Base-by-base conservation (phyloP, 495 filamentous ascomycete species). In the Pseudomonodictys pantanalensis region DNA sequence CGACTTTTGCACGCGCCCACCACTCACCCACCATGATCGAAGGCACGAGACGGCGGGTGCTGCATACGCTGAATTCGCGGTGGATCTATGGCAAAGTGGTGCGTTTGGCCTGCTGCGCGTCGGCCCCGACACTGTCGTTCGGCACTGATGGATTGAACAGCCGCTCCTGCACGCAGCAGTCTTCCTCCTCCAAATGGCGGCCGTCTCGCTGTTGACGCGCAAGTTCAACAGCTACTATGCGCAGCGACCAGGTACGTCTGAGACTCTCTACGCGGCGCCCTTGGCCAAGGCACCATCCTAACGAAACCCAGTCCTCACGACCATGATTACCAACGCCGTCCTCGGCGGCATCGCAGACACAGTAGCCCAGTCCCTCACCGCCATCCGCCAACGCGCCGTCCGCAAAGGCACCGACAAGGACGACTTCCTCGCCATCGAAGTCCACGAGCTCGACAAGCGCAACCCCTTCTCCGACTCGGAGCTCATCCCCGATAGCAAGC, bases 251-350 rank as follows among this genome's bases (percentile, higher is more conserved):
- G 77, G 90, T 92, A 79, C 58, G 77, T 41, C 38, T 12, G 4
- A 15, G 4, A n/a, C n/a, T n/a, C n/a, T n/a, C n/a, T n/a, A n/a
- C n/a, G n/a, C n/a, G n/a, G n/a, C n/a, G n/a, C n/a, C n/a, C n/a
- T n/a, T n/a, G n/a, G n/a, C n/a, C n/a, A n/a, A 41, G 12, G 38
- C 15, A 41, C 38, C 38, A 18, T 24, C 59, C 71, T 77, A 62
- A 75, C 69, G 39, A 29, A 52, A 12, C 54, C 65, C 74, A 89
- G 90, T 98, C 33, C 79, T 98, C 60, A 98, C 93, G 39, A 98
- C 92, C 72, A 98, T 97, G 93, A 88, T 97, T 60, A 92, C 90
- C 65, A 98, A 98, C 74, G 87, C 93, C 55, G 86, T 89, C 29
- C 83, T 98, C 24, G 90, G 89, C 73, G 92, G 91, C 60, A 85